These are phyloP conservation scores for Colletotrichum sp. DNA, from an alignment of 2,329 filamentous ascomycete species.

Conservation along the genomic window DNA sequence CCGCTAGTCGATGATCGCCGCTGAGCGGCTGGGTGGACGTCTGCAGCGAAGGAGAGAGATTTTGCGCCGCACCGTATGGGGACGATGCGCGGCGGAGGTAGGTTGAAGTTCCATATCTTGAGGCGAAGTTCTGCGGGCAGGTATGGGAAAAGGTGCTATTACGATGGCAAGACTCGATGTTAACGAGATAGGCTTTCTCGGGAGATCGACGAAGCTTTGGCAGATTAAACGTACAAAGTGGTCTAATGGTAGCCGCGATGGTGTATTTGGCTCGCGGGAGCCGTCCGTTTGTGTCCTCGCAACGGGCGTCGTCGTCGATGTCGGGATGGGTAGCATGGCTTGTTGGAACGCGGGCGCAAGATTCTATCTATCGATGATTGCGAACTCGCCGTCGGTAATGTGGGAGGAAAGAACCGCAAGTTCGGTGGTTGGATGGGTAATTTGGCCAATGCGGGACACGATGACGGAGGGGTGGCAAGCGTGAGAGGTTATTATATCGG, in stretches of 20 bases:
- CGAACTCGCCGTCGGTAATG: neutral
- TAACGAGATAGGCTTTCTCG: neutral
- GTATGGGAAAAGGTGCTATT: slow-evolving; percentile 44
- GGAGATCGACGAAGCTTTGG: slow-evolving; percentile 14
- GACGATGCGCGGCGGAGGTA: slow-evolving; percentile 48
- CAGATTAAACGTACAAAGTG: slow-evolving; percentile 17
- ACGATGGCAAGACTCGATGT: slow-evolving; percentile 2
- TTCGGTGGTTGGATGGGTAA: neutral
- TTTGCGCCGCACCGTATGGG: slow-evolving; percentile 44
- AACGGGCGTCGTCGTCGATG: neutral
- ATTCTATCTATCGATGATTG: neutral
- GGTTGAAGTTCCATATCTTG: slow-evolving; percentile 51
- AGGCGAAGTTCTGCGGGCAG: slow-evolving; percentile 53
- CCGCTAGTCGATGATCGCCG: slow-evolving; percentile 29
- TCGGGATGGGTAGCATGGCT: slow-evolving; percentile 3
- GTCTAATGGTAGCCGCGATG: neutral
- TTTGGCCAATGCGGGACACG: slow-evolving; percentile 6
- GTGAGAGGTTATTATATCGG: slow-evolving; percentile 19
- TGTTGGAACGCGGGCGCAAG: neutral
- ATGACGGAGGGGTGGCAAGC: slow-evolving; percentile 2
- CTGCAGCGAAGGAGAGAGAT: slow-evolving; percentile 26
- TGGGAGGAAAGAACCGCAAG: neutral
- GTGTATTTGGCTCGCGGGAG: neutral
- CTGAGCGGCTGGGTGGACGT: neutral
- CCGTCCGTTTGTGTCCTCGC: neutral